phyloP scores from a whole-genome alignment of 257 asterid genomes.

The Striga asiatica region DNA sequence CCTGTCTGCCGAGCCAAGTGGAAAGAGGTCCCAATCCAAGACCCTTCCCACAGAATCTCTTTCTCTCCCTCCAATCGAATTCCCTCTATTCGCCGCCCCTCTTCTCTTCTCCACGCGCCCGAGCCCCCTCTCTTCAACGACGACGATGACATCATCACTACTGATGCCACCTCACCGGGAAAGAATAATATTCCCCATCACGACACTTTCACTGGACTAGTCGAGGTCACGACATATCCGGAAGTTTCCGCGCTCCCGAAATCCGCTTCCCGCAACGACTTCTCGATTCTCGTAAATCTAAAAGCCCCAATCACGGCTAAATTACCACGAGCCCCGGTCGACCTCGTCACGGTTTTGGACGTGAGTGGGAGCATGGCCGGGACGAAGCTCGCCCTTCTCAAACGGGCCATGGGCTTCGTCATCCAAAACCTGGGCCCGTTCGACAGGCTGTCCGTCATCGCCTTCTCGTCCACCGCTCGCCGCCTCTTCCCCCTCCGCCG shows the following conservation, averaged over 20 bases:
- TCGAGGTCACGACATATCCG: conserved; percentile 45
- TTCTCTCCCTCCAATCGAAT: conserved; percentile 20
- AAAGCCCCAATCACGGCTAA: conserved; percentile 49
- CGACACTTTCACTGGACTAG: conserved; percentile 13
- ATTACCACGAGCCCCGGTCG: conserved; percentile 56
- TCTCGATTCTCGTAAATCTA: conserved; percentile 57
- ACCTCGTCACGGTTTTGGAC: conserved; percentile 83
- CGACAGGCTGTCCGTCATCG: conserved; percentile 81
- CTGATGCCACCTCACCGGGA: conserved; percentile 22
- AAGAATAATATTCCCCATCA: conserved; percentile 6
- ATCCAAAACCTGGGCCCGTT: conserved; percentile 68
- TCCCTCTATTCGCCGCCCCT: conserved; percentile 19
- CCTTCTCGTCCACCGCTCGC: conserved; percentile 79
- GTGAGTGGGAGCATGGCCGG: conserved; percentile 99
- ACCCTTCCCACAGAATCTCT: conserved; percentile 25
- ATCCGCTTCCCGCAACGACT: conserved; percentile 28
- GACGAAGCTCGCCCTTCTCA: conserved; percentile 76
- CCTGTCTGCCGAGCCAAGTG: conserved; percentile 88
- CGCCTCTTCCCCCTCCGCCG: conserved; percentile 77
- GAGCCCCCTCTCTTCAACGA: conserved; percentile 64
- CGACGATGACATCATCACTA: conserved; percentile 54
- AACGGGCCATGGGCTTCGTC: conserved; percentile 90
- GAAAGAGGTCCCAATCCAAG: conserved; percentile 76
- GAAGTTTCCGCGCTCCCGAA: conserved; percentile 64
- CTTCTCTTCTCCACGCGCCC: conserved; percentile 17